Evolutionary conservation across 768 basidiomycete species (phyloP).

Genomic region (Termitomyces sp.): DNA sequence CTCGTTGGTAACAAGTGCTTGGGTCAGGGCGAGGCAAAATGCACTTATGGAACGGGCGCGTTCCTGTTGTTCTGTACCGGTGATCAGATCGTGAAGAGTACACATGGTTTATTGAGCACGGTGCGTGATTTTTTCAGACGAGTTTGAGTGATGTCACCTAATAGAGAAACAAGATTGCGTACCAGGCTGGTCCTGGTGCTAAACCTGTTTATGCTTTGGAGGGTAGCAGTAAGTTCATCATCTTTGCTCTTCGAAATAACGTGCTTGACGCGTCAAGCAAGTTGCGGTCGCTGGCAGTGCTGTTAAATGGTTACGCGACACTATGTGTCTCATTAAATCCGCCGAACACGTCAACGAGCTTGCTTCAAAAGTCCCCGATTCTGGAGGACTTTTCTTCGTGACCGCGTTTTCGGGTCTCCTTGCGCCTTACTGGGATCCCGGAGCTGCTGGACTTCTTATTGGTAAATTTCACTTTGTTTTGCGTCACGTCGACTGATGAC

Average conservation of each 20-base stretch:
- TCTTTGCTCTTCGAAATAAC: not conserved
- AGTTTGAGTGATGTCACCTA: not conserved
- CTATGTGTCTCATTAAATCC: conserved; percentile 74
- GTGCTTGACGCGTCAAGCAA: conserved; percentile 17
- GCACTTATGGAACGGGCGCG: conserved; percentile 96
- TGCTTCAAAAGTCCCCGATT: conserved; percentile 67
- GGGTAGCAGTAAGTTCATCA: conserved; percentile 68
- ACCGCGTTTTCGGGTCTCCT: conserved; percentile 95
- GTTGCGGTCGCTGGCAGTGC: conserved; percentile 95
- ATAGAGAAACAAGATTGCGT: conserved; percentile 60
- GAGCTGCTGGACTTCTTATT: conserved; percentile 82
- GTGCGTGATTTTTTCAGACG: conserved; percentile 30
- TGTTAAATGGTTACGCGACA: conserved; percentile 95
- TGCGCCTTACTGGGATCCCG: conserved; percentile 97
- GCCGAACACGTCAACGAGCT: conserved; percentile 83
- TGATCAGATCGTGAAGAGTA: conserved; percentile 75
- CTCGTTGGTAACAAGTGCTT: conserved; percentile 96
- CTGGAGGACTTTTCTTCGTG: conserved; percentile 93
- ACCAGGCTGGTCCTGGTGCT: conserved; percentile 72
- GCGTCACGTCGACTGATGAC: not conserved
- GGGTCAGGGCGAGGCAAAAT: conserved; percentile 88
- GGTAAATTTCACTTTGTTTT: conserved; percentile 32
- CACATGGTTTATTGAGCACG: conserved; percentile 85
- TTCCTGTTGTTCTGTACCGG: conserved; percentile 97
- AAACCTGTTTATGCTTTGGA: conserved; percentile 92